Base-by-base conservation (phyloP, 345 rosid species). In the Syzygium oleosum region DNA sequence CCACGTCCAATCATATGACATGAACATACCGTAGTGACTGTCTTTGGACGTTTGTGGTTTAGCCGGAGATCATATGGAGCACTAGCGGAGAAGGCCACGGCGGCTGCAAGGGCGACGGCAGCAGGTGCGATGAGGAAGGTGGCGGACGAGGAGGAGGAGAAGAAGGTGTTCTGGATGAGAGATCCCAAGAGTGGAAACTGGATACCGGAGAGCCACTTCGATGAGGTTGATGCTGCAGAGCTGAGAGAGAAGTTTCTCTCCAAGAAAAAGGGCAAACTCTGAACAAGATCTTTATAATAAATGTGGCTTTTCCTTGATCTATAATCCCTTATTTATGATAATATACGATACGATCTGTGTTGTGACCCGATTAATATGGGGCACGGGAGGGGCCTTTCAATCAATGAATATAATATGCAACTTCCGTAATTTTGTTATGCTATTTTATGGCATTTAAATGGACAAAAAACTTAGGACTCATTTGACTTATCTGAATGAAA, bases 141-240 rank as follows among this genome's bases (percentile, higher is more conserved):
- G 54, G 41, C 38, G 34, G n/a, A 85, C 34, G 19, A 31, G 23
- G 78, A 55, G 51, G 38, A 46, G 25, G 27, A 53, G 88, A 15
- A 84, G 85, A 84, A 52, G 38, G 85, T 90, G n/a, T 90, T 73
- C 43, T 73, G 94, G 94, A 93, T 93, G 95, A 91, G 88, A 86
- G 93, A 92, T 88, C 95, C 94, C 4, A 91, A 90, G 89, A 92
- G 91, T 2, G 94, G 94, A 8, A 91, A 93, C 86, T 92, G 95
- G 94, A 89, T 91, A 56, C 95, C 94, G 1, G 94, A 91, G 89
- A 87, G n/a, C 68, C 94, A 91, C 29, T 92, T 91, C 58, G 87
- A 83, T 77, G 89, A 91, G 8, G 83, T 73, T 73, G 49, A 38
- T 73, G 83, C 11, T 38, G 83, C 83, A 5, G 83, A 73, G 14